These are phyloP conservation scores for Pleurostoma richardsiae DNA, from an alignment of 2,329 filamentous ascomycete species.

Conservation along the genomic window DNA sequence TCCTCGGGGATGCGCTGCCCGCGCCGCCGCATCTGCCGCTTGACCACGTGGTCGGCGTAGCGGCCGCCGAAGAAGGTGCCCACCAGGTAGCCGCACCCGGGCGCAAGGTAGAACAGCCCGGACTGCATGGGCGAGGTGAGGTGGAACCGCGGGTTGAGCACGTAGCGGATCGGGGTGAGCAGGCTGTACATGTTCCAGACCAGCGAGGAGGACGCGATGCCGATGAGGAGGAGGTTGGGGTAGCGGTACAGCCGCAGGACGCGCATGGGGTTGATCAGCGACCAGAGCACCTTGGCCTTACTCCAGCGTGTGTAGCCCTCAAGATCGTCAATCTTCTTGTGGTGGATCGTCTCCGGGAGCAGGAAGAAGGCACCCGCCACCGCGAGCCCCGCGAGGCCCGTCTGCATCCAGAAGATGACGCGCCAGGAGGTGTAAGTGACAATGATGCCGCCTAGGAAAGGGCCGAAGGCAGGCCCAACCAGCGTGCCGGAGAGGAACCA, in stretches of 20 bases:
- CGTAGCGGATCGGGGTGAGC: constrained; percentile 63
- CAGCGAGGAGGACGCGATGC: constrained; percentile 52
- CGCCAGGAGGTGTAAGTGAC: constrained; percentile 64
- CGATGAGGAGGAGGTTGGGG: constrained; percentile 57
- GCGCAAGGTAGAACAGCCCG: constrained; percentile 66
- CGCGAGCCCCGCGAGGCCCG: constrained; percentile 53
- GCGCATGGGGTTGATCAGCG: constrained; percentile 56
- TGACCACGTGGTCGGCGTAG: constrained; percentile 63
- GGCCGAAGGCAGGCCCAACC: constrained; percentile 59
- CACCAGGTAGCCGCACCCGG: constrained; percentile 60
- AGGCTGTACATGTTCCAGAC: constrained; percentile 71
- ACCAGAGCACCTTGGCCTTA: constrained; percentile 46
- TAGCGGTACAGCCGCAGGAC: constrained; percentile 55
- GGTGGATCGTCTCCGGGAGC: constrained; percentile 64
- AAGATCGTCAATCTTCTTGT: constrained; percentile 49
- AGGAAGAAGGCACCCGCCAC: constrained; percentile 52
- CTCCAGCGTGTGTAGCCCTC: constrained; percentile 35
- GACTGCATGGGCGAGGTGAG: constrained; percentile 58
- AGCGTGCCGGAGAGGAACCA: constrained; percentile 64
- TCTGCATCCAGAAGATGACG: constrained; percentile 67
- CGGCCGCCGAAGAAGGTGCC: constrained; percentile 65
- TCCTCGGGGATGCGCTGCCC: constrained; percentile 64
- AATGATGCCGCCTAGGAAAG: constrained; percentile 63
- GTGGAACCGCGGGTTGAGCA: constrained; percentile 65
- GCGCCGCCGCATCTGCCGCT: constrained; percentile 49